A percentile compares a stretch with the other conserved stretches of the same genome.
phyloP scores from a whole-genome alignment of 495 filamentous ascomycete species.

The Xylona heveae region DNA sequence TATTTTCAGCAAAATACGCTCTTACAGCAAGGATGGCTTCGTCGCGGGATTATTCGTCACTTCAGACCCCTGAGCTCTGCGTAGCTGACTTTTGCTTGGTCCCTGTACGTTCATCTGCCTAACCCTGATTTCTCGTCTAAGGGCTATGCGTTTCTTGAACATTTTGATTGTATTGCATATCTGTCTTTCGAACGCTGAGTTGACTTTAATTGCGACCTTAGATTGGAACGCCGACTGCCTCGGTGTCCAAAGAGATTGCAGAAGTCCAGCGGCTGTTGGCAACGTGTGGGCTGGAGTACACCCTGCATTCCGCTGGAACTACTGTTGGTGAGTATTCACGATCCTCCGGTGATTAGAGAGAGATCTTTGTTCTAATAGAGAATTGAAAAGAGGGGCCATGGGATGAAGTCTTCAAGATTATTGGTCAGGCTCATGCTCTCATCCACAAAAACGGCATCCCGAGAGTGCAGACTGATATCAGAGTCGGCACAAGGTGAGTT shows the following conservation, averaged over 20 bases:
- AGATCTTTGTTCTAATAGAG: conserved; percentile 1
- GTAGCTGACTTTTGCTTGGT: conserved; percentile 69
- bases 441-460: conserved; percentile 66
- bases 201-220: conserved; percentile 10
- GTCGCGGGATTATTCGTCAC: conserved; percentile 8
- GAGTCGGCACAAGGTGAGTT: conserved; percentile 64
- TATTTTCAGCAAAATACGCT: no score
- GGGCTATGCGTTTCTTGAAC: not conserved
- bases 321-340: conserved; percentile 44
- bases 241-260: conserved; percentile 73
- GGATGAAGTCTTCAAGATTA: conserved; percentile 71
- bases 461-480: conserved; percentile 74
- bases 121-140: not conserved
- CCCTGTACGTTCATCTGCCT: conserved; percentile 28
- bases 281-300: conserved; percentile 54
- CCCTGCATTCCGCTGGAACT: conserved; percentile 83
- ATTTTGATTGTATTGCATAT: not conserved
- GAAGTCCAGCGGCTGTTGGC: conserved; percentile 74
- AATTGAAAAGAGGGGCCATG: conserved; percentile 54
- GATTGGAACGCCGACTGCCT: conserved; percentile 65
- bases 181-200: not conserved
- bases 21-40: no score
- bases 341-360: not conserved
- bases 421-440: conserved; percentile 75
- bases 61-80: conserved; percentile 44